phyloP scores from a whole-genome alignment of 257 asterid genomes.

The Fraxinus excelsior region DNA sequence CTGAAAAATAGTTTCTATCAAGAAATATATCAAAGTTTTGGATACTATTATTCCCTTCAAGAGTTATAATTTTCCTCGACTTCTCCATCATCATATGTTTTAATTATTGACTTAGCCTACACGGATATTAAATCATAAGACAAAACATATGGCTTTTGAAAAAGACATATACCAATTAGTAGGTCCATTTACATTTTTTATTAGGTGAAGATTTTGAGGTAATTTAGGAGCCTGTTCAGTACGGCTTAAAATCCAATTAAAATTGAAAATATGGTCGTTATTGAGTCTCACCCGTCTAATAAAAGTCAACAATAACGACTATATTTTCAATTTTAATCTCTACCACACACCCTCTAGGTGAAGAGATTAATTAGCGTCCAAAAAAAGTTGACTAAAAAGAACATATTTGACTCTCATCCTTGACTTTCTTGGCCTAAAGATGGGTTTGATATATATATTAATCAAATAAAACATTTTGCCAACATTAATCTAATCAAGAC shows the following conservation, averaged over 20 bases:
- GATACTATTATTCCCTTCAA: too few relatives aligned
- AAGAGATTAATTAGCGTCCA: neutral
- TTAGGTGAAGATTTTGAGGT: neutral
- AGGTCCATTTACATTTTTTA: neutral
- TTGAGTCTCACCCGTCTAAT: too few relatives aligned
- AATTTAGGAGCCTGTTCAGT: too few relatives aligned
- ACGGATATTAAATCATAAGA: neutral
- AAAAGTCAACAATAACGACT: too few relatives aligned
- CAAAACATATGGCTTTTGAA: neutral
- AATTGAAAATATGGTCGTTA: too few relatives aligned
- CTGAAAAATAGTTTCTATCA: too few relatives aligned
- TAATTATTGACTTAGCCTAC: neutral
- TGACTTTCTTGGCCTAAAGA: neutral
- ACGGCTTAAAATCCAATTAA: too few relatives aligned
- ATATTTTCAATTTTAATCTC: too few relatives aligned
- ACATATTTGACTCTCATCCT: neutral
- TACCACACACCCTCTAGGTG: too few relatives aligned
- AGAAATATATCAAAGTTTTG: neutral
- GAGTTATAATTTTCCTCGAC: neutral
- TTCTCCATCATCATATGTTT: neutral
- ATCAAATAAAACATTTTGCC: neutral
- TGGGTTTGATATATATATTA: neutral
- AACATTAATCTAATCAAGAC: neutral
- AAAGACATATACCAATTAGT: slow-evolving; percentile 5
- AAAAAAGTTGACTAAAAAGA: neutral